Base-by-base conservation (phyloP, 345 rosid species). In the Trapa bicornis region DNA sequence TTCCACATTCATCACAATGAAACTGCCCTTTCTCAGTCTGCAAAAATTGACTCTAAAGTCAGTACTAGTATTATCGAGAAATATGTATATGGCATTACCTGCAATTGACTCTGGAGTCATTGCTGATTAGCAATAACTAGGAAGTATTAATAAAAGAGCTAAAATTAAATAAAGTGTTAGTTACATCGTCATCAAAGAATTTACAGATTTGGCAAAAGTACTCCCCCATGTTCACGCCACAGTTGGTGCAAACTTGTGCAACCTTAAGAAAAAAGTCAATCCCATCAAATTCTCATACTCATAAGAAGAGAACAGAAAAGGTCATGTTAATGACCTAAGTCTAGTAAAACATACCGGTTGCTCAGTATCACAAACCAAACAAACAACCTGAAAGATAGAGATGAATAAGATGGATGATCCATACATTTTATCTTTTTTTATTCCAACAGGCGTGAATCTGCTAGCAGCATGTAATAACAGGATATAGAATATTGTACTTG, bases 221-320 rank as follows among this genome's bases (percentile, higher is more conserved):
- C 72, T 87, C 97, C 75, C 97, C 99, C 99, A 94, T 89, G 75
- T 81, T 87, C 78, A 94, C 89, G n/a, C 99, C 99, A 70, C 99
- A 94, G 78, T 94, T 94, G 16, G 93, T 73, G 73, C 99, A 94
- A 74, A 87, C 83, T 81, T 76, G 86, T 71, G 79, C 84, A 73
- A 73, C 88, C 98, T 90, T 79, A 50, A 70, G 74, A 29, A 61
- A 14, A 67, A 38, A 50, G 47, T 39, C 13, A 62, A 50, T 39
- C 53, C 57, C 12, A 22, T 63, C 32, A 37, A 68, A 52, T 11
- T 52, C 6, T 54, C 36, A 71, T 41, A 8, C 22, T 45, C 54
- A 41, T 41, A 4, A 41, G 43, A 56, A 16, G 4, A 64, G 36
- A 68, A 61, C 6, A 3, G 50, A 36, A 47, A 65, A 68, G 17